Percentiles rank a stretch among this genome's conserved stretches.
Conservation (phyloP, 1,139 yeast species). For the Taphrina confusa region DNA sequence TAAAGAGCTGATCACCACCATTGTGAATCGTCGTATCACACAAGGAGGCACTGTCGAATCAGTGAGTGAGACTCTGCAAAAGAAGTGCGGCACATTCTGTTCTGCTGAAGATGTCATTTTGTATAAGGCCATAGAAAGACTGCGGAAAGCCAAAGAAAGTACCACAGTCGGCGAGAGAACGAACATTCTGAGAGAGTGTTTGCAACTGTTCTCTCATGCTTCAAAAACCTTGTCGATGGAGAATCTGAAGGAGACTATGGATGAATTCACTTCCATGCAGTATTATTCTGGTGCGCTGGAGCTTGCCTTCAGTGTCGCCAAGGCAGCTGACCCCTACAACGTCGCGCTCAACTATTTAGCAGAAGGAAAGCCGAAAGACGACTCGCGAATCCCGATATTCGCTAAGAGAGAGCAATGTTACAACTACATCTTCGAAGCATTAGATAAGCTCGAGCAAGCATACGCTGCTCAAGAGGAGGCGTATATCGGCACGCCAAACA, state of each 20-base stretch:
- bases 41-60: conserved; percentile 93
- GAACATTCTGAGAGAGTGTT: conserved; percentile 73
- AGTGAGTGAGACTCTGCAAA: conserved; percentile 84
- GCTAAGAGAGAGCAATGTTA: conserved; percentile 63
- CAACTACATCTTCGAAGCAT: conserved; percentile 68
- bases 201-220: conserved; percentile 74
- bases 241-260: conserved; percentile 75
- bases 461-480: conserved; percentile 52
- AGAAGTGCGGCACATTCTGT: conserved; percentile 92
- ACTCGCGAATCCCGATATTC: conserved; percentile 52
- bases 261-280: conserved; percentile 73
- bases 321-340: conserved; percentile 63
- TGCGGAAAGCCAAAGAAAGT: conserved; percentile 69
- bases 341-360: conserved; percentile 57
- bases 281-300: conserved; percentile 85
- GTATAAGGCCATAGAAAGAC: conserved; percentile 88
- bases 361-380: conserved; percentile 54
- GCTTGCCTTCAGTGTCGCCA: conserved; percentile 74
- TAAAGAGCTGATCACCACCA: conserved; percentile 82
- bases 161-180: conserved; percentile 64
- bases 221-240: conserved; percentile 76
- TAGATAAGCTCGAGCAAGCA: conserved; percentile 65
- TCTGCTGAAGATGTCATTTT: conserved; percentile 90
- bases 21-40: conserved; percentile 81
- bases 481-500: conserved; percentile 36